A percentile compares a stretch with the other conserved stretches of the same genome.
phyloP scores from a whole-genome alignment of 116 monocot genomes.

The Cymodocea nodosa region DNA sequence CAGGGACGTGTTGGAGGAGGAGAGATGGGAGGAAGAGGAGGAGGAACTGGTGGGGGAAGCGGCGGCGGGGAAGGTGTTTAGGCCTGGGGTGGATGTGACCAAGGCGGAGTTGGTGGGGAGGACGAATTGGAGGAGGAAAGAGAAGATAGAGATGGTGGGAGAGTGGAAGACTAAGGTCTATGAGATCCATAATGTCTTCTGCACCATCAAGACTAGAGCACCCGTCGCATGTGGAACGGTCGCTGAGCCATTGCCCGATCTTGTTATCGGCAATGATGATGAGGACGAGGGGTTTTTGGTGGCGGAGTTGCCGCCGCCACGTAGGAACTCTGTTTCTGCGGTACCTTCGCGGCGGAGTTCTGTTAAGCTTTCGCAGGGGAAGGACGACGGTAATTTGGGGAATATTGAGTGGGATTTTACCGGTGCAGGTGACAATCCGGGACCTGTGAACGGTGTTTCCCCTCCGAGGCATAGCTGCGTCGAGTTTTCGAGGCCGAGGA shows the following conservation, averaged over 20 bases:
- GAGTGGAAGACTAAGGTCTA: conserved; percentile 54
- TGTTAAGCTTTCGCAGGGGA: conserved; percentile 14
- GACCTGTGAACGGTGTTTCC: not conserved
- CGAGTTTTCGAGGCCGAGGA: not conserved
- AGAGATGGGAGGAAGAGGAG: conserved; percentile 4
- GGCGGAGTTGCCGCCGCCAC: conserved; percentile 37
- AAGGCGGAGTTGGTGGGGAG: conserved; percentile 40
- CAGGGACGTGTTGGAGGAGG: conserved; percentile 47
- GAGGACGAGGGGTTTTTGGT: conserved; percentile 65
- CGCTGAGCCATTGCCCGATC: conserved; percentile 16
- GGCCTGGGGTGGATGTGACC: conserved; percentile 58
- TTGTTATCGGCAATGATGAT: conserved; percentile 21
- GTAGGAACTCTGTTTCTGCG: conserved; percentile 14
- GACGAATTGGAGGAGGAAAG: conserved; percentile 48
- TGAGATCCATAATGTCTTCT: conserved; percentile 57
- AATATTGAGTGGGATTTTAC: not conserved
- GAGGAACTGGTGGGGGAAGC: conserved; percentile 19
- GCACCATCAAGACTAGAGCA: conserved; percentile 46
- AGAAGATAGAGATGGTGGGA: conserved; percentile 43
- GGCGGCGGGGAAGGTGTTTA: conserved; percentile 39
- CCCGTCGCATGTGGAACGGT: conserved; percentile 4
- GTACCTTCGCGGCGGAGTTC: conserved; percentile 28
- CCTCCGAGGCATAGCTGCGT: conserved; percentile 5
- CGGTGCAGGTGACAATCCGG: not conserved
- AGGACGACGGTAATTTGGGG: not conserved